phyloP scores from a whole-genome alignment of 1,284 basidiomycete genomes.

The Quambalaria eucalypti region DNA sequence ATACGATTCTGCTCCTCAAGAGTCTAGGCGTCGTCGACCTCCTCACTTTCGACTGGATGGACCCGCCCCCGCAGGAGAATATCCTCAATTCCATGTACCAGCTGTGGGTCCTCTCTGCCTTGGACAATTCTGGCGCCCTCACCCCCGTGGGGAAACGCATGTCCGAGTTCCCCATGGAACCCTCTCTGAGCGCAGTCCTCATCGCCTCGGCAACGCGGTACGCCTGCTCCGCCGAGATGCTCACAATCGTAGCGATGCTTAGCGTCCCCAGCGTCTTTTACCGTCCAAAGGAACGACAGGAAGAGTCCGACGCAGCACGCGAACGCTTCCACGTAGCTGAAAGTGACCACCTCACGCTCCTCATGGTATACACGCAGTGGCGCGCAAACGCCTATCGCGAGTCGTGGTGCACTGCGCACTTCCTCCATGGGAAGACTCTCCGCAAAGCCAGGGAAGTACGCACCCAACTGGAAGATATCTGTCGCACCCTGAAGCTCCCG shows the following conservation, averaged over 20 bases:
- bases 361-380: slow-evolving; percentile 53
- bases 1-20: slow-evolving; percentile 89
- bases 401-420: slow-evolving; percentile 87
- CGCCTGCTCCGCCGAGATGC: slow-evolving; percentile 84
- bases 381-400: slow-evolving; percentile 83
- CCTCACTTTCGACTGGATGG: slow-evolving; percentile 98
- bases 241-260: slow-evolving; percentile 97
- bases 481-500: slow-evolving; percentile 94
- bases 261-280: slow-evolving; percentile 90
- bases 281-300: slow-evolving; percentile 84
- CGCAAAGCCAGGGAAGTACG: slow-evolving; percentile 95
- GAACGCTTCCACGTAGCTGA: slow-evolving; percentile 99
- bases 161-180: slow-evolving; percentile 70
- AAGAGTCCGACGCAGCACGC: slow-evolving; percentile 88
- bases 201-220: slow-evolving; percentile 90
- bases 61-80: slow-evolving; percentile 66
- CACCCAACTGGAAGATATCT: slow-evolving; percentile 90
- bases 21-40: slow-evolving; percentile 88
- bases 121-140: slow-evolving; percentile 94
- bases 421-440: slow-evolving; percentile 88
- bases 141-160: slow-evolving; percentile 87
- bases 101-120: slow-evolving; percentile 92
- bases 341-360: slow-evolving; percentile 64
- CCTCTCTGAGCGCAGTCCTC: slow-evolving; percentile 95
- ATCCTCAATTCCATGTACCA: slow-evolving; percentile 88